phyloP scores from a whole-genome alignment of 306 rosid species.

The Begonia loranthoides region DNA sequence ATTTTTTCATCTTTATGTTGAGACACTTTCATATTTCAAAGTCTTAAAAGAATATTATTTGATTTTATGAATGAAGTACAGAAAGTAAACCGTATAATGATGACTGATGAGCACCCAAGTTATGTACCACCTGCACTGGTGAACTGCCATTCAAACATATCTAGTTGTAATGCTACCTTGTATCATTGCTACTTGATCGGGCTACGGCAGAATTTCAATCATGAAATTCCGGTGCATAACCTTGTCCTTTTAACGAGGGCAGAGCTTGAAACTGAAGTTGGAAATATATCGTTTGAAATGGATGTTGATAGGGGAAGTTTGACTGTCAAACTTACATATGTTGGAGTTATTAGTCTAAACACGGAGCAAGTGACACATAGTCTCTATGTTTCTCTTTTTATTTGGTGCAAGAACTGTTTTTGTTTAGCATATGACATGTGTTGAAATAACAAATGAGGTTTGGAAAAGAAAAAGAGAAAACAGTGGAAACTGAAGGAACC shows the following conservation, averaged over 20 bases:
- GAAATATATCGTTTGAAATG: slow-evolving; percentile 27
- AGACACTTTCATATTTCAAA: background rate
- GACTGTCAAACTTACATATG: slow-evolving; percentile 24
- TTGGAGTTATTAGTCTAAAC: slow-evolving; percentile 34
- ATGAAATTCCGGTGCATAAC: slow-evolving; percentile 33
- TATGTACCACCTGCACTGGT: slow-evolving; percentile 54
- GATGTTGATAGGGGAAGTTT: slow-evolving; percentile 37
- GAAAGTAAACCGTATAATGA: slow-evolving; percentile 36
- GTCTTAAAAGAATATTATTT: background rate
- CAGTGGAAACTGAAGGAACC: too few relatives aligned
- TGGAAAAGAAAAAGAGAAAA: too few relatives aligned
- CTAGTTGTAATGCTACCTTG: background rate
- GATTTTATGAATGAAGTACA: slow-evolving; percentile 15
- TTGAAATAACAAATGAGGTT: too few relatives aligned
- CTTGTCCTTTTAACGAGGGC: slow-evolving; percentile 41
- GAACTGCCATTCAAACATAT: slow-evolving; percentile 10
- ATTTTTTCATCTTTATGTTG: background rate
- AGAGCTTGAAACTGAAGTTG: slow-evolving; percentile 40
- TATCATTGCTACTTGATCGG: slow-evolving; percentile 66
- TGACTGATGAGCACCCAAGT: slow-evolving; percentile 40
- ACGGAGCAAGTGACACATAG: slow-evolving; percentile 35
- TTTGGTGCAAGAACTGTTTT: too few relatives aligned
- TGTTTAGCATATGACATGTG: too few relatives aligned
- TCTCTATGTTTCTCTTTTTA: background rate
- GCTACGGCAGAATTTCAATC: slow-evolving; percentile 33